A percentile compares a stretch with the other conserved stretches of the same genome.
Conservation (phyloP, 2,329 filamentous ascomycete genomes). For the Diaporthe aspalathi region DNA sequence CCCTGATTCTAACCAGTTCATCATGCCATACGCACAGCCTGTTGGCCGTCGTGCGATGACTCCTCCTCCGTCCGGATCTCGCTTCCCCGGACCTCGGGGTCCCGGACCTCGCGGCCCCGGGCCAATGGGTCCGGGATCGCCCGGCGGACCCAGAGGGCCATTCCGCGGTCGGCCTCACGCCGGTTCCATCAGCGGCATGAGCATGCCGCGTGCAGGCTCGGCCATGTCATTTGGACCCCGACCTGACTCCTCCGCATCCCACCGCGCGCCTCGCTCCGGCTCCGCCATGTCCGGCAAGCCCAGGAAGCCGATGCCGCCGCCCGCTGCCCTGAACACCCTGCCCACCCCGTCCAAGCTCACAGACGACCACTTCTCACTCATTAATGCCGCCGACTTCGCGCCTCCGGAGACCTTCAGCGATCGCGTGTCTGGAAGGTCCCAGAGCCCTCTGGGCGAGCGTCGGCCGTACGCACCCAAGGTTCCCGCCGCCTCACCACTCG, state of each 20-base stretch:
- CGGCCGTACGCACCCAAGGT: constrained; percentile 80
- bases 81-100: constrained; percentile 54
- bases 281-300: constrained; percentile 59
- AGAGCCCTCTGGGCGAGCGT: constrained; percentile 72
- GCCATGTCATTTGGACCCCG: constrained; percentile 49
- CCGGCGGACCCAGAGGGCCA: constrained; percentile 39
- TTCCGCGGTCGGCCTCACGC: constrained; percentile 52
- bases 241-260: constrained; percentile 49
- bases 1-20: constrained; percentile 75
- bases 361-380: constrained; percentile 80
- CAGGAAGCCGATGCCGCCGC: constrained; percentile 72
- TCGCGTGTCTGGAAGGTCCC: constrained; percentile 74
- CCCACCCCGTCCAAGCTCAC: constrained; percentile 87
- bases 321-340: constrained; percentile 77
- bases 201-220: constrained; percentile 63
- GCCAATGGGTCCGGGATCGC: constrained; percentile 34
- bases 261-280: constrained; percentile 57
- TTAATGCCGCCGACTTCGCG: constrained; percentile 83
- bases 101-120: constrained; percentile 42
- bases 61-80: constrained; percentile 76
- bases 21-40: constrained; percentile 86
- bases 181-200: constrained; percentile 63
- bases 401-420: constrained; percentile 77
- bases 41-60: constrained; percentile 94
- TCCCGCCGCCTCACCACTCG: constrained; percentile 80